These are phyloP conservation scores for Daldinia childiae DNA, from an alignment of 495 filamentous ascomycete species.

Conservation along the genomic window DNA sequence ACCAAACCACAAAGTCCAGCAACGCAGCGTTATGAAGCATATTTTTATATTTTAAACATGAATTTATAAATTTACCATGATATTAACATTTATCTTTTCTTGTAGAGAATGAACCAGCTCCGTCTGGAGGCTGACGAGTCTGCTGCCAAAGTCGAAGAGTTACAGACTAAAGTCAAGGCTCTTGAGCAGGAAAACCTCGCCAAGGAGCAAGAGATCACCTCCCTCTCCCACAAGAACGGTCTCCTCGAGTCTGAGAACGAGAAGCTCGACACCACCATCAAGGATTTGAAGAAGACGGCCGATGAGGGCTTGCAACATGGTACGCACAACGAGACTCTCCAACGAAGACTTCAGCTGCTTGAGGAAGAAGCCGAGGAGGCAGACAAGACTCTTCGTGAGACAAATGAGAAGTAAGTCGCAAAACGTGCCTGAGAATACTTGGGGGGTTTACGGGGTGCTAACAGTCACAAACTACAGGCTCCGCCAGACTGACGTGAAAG, in stretches of 20 bases:
- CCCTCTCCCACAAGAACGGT: constrained; percentile 88
- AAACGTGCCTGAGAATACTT: constrained; percentile 2
- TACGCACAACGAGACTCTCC: constrained; percentile 86
- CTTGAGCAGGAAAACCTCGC: constrained; percentile 93
- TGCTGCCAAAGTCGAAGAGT: constrained; percentile 80
- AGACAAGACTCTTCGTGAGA: constrained; percentile 92
- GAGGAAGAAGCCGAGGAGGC: constrained; percentile 98
- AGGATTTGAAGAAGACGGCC: constrained; percentile 80
- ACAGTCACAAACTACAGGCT: constrained; percentile 66
- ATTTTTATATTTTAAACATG: constrained; percentile 20
- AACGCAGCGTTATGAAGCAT: constrained; percentile 7
- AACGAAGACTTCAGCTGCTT: constrained; percentile 90
- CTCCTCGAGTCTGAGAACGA: constrained; percentile 90
- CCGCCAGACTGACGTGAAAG: constrained; percentile 98
- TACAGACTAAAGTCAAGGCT: constrained; percentile 82
- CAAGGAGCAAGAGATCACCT: constrained; percentile 98
- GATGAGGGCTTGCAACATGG: constrained; percentile 77
- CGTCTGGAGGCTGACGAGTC: constrained; percentile 91
- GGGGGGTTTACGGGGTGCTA: constrained; percentile 33
- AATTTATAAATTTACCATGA: constrained; percentile 18
- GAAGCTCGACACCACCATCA: constrained; percentile 79
- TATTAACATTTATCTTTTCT: constrained; percentile 35
- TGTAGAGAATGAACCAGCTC: constrained; percentile 90
- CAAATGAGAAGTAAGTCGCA: constrained; percentile 91
- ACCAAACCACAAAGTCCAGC: background rate